A percentile compares a stretch with the other conserved stretches of the same genome.
Evolutionary conservation across 345 rosid genomes (phyloP).

Genomic region (Acer negundo): DNA sequence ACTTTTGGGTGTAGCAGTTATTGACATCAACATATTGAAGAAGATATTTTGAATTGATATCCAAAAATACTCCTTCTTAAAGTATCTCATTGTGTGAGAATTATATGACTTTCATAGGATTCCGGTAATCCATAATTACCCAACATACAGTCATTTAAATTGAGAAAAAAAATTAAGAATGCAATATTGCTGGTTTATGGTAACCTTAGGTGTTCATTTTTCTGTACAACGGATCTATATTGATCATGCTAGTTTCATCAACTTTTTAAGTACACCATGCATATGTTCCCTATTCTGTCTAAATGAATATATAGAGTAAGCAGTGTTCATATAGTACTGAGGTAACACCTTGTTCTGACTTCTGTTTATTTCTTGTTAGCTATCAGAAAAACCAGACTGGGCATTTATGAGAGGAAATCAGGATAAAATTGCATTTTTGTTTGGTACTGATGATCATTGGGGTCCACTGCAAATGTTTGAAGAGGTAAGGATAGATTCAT

Average conservation of each 20-base stretch:
- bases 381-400: slow-evolving; percentile 74
- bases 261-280: neutral
- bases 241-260: neutral
- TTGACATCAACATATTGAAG: neutral
- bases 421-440: slow-evolving; percentile 66
- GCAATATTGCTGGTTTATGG: neutral
- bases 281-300: neutral
- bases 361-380: slow-evolving; percentile 42
- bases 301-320: neutral
- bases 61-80: neutral
- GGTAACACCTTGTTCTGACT: slow-evolving; percentile 21
- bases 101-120: slow-evolving; percentile 1
- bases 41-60: neutral
- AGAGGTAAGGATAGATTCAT: slow-evolving; percentile 52
- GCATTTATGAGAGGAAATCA: slow-evolving; percentile 59
- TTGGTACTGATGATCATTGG: slow-evolving; percentile 84
- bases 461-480: slow-evolving; percentile 73
- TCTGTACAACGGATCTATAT: neutral
- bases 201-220: neutral
- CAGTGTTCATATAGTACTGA: neutral
- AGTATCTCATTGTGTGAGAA: neutral
- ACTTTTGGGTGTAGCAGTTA: too few relatives aligned
- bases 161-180: neutral
- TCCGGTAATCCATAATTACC: neutral
- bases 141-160: neutral